These are phyloP conservation scores for Trematosphaeria pertusa DNA, from an alignment of 2,329 filamentous ascomycete genomes.

Conservation along the genomic window DNA sequence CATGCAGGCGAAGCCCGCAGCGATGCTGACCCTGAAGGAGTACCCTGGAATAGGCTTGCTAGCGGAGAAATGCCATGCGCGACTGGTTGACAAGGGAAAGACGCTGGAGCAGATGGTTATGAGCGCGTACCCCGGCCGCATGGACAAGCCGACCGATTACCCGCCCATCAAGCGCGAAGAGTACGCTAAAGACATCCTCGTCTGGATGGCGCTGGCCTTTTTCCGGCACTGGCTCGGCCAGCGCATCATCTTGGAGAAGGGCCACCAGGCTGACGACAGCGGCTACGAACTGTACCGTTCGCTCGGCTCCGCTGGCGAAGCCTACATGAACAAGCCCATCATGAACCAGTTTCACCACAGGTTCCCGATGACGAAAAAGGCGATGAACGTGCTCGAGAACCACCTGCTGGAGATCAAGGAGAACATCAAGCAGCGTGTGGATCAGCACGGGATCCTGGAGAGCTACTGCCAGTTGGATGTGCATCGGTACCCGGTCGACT, in stretches of 20 bases:
- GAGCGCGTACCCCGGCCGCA: conserved; percentile 34
- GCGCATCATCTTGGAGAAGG: conserved; percentile 48
- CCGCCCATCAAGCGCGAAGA: conserved; percentile 49
- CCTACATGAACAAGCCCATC: conserved; percentile 52
- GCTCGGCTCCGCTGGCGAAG: conserved; percentile 49
- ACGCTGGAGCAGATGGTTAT: conserved; percentile 35
- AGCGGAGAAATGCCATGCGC: conserved; percentile 39
- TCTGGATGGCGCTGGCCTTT: conserved; percentile 58
- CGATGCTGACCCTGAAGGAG: conserved; percentile 23
- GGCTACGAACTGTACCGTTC: conserved; percentile 55
- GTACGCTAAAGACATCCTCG: conserved; percentile 58
- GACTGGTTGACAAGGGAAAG: conserved; percentile 33
- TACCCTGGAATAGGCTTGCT: conserved; percentile 33
- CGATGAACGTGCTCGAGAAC: conserved; percentile 50
- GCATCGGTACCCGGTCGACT: conserved; percentile 44
- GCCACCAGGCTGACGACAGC: conserved; percentile 50
- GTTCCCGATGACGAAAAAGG: conserved; percentile 55
- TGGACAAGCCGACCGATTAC: conserved; percentile 31
- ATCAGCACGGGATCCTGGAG: conserved; percentile 46
- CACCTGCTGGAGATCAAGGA: conserved; percentile 52
- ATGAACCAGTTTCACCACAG: conserved; percentile 48
- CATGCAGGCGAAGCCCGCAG: conserved; percentile 10
- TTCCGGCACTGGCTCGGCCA: conserved; percentile 58
- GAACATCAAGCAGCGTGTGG: conserved; percentile 50
- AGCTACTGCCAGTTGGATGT: conserved; percentile 51